Conservation (phyloP, 1,284 basidiomycete species). For the Testicularia cyperi region DNA sequence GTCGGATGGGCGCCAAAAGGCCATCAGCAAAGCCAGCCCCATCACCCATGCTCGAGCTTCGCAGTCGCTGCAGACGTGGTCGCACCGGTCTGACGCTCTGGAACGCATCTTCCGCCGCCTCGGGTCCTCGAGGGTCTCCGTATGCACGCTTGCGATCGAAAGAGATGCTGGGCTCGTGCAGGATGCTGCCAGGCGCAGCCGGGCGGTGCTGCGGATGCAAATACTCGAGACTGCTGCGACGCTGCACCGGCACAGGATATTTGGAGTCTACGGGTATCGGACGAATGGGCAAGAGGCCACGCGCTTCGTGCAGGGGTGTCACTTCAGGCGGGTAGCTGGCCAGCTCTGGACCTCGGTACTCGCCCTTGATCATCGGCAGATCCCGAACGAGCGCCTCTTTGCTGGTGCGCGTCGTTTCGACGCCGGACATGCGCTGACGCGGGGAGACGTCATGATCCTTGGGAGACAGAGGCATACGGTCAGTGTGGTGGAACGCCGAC, state of each 20-base stretch:
- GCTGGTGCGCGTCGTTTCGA: too few species aligned
- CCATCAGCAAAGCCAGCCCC: conserved; percentile 6
- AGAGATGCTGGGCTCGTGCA: conserved; percentile 5
- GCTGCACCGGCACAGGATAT: conserved; percentile 16
- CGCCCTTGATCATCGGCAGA: too few species aligned
- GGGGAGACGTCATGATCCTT: too few species aligned
- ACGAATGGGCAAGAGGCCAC: conserved; percentile 31
- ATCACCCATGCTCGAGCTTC: conserved; percentile 31
- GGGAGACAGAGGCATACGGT: too few species aligned
- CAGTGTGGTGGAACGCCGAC: too few species aligned
- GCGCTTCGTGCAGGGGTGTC: conserved; percentile 33
- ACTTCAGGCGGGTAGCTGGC: conserved; percentile 23
- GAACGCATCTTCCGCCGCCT: neutral
- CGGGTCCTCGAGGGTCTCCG: conserved; percentile 10
- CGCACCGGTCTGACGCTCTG: conserved; percentile 4
- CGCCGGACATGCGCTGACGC: too few species aligned
- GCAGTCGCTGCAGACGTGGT: conserved; percentile 24
- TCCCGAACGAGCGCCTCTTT: too few species aligned
- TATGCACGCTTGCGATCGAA: conserved; percentile 29
- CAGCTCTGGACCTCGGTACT: too few species aligned
- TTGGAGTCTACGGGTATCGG: conserved; percentile 33
- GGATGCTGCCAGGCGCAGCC: neutral
- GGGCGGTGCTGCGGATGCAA: neutral
- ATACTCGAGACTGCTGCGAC: conserved; percentile 9
- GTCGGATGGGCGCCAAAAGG: conserved; percentile 15